Conservation (phyloP, 1,139 yeast genomes). For the Saccharomyces hybrid region DNA sequence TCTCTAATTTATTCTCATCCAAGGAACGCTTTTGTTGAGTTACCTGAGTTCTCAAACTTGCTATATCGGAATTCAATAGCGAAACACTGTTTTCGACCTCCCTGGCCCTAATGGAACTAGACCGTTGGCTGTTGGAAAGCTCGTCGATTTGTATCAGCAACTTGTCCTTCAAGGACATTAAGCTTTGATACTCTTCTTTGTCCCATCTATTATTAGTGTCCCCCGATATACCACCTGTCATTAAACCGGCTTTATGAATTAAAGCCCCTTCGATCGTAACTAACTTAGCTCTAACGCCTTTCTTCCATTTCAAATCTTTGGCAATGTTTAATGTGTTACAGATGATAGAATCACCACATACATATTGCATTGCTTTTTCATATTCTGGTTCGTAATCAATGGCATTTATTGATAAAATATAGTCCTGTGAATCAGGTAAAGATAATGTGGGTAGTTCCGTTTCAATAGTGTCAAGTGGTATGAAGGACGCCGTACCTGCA, state of each 20-base stretch:
- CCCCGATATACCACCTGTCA: slow-evolving; percentile 76
- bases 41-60: slow-evolving; percentile 45
- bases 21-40: slow-evolving; percentile 44
- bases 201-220: slow-evolving; percentile 54
- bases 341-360: slow-evolving; percentile 74
- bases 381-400: slow-evolving; percentile 60
- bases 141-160: slow-evolving; percentile 46
- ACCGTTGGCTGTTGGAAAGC: slow-evolving; percentile 39
- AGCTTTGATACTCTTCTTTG: slow-evolving; percentile 55
- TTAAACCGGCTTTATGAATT: slow-evolving; percentile 76
- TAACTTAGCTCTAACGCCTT: slow-evolving; percentile 52
- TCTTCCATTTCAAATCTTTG: slow-evolving; percentile 62
- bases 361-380: slow-evolving; percentile 74
- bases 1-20: slow-evolving; percentile 48
- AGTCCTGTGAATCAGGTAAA: slow-evolving; percentile 18
- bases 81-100: slow-evolving; percentile 51
- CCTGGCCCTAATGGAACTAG: slow-evolving; percentile 53
- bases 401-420: slow-evolving; percentile 50
- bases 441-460: slow-evolving; percentile 38
- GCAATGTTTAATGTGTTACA: slow-evolving; percentile 69
- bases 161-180: slow-evolving; percentile 55
- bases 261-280: slow-evolving; percentile 81
- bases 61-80: slow-evolving; percentile 43
- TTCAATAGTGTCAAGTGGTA: slow-evolving; percentile 80
- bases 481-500: slow-evolving; percentile 76